Base-by-base conservation (phyloP, 257 asterid species). In the Penstemon barbatus region DNA sequence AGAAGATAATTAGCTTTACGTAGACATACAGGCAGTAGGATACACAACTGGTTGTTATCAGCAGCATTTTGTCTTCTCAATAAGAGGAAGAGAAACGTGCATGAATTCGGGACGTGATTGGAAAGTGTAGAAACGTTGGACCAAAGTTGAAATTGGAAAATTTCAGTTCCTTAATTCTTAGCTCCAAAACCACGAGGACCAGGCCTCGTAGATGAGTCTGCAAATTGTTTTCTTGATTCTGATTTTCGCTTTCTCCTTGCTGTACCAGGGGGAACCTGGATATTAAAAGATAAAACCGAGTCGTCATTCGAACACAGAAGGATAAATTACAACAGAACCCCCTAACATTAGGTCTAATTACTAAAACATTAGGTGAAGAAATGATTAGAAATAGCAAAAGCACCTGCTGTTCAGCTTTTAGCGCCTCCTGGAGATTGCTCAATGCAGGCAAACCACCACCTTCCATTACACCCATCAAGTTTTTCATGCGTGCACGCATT, bases 401-500 rank as follows among this genome's bases (percentile, higher is more conserved):
- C 50, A 92, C 99, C 97, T 93, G 68, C 68, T 83, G 87, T 70
- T 88, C 96, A 55, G 83, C 71, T 83, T 89, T 88, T 57, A 90
- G 74, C 71, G 97, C 90, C 78, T 93, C 97, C 88, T 93, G 82
- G 7, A 93, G 87, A 79, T 88, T 90, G 84, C 83, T 83, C 80
- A 93, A 65, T 46, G 96, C 63, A 68, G 99, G 99, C 71, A 93
- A 76, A 6, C 97, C 97, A 59, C 97, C 97, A 55, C 92, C 92
- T 81, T 88, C 91, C 97, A 93, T 90, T 48, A 90, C 83, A 13
- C 96, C 96, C 96, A 93, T 85, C 84, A 93, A 84, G 77, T 93
- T 93, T 92, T 90, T 93, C 99, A 93, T 93, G 1, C 92, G 86
- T 5, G 79, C 96, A 3, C 99, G 96, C 99, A 93, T 93, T 85